Evolutionary conservation across 441 rosid species (phyloP).

Genomic region (Hura crepitans): DNA sequence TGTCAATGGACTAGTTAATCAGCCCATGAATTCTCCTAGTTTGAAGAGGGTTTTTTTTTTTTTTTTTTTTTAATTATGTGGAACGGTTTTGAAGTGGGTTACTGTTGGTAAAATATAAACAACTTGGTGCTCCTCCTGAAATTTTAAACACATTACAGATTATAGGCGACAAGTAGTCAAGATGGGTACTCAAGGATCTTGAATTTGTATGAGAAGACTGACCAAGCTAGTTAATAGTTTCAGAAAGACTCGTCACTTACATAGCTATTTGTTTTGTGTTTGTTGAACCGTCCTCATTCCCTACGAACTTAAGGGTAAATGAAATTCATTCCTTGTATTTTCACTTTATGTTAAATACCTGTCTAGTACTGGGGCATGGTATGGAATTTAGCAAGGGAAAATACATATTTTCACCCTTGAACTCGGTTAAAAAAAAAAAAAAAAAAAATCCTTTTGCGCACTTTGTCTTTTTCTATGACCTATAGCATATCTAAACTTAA

Average conservation of each 20-base stretch:
- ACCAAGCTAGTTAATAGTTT: neutral
- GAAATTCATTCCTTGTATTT: neutral
- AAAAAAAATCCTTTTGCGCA: too few species aligned
- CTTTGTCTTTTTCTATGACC: too few species aligned
- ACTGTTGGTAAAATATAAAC: neutral
- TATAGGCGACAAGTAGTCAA: neutral
- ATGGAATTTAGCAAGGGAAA: neutral
- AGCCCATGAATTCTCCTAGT: too few species aligned
- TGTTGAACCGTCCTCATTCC: neutral
- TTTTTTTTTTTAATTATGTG: too few species aligned
- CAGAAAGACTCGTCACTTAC: neutral
- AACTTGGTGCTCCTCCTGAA: conserved; percentile 3
- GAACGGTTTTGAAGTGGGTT: neutral
- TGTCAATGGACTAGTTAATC: too few species aligned
- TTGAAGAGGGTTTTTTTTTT: too few species aligned
- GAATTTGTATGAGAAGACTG: neutral
- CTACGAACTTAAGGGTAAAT: neutral
- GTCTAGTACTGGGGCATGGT: neutral
- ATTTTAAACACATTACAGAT: neutral
- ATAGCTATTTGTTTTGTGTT: neutral
- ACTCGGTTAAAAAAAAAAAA: too few species aligned
- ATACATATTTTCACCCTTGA: too few species aligned
- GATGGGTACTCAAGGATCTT: neutral
- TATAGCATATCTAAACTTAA: too few species aligned
- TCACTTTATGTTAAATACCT: neutral